A percentile compares a stretch with the other conserved stretches of the same genome.
phyloP scores from a whole-genome alignment of 1,139 yeast genomes.

The Yamadazyma taylorii region DNA sequence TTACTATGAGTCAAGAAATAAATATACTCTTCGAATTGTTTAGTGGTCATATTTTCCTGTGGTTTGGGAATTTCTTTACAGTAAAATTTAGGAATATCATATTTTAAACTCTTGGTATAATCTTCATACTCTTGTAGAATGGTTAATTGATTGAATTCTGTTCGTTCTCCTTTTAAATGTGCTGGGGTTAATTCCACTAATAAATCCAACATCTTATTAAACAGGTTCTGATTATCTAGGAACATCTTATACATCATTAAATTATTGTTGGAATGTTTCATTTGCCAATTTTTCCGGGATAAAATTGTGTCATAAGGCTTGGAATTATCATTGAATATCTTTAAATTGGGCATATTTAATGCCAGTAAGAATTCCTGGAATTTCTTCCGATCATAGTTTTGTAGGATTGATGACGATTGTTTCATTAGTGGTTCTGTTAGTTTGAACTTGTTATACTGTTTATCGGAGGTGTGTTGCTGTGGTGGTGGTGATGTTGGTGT shows the following conservation, averaged over 20 bases:
- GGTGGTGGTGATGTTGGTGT: neutral
- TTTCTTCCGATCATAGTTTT: constrained; percentile 23
- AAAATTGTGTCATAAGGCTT: constrained; percentile 22
- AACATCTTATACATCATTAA: constrained; percentile 22
- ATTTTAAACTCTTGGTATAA: constrained; percentile 6
- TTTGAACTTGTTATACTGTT: constrained; percentile 11
- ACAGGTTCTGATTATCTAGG: constrained; percentile 28
- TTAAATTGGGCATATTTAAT: constrained; percentile 35
- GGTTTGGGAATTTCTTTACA: constrained; percentile 38
- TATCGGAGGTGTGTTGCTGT: too few relatives aligned
- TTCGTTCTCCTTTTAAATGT: constrained; percentile 11
- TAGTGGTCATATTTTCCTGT: constrained; percentile 28
- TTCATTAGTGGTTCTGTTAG: constrained; percentile 10
- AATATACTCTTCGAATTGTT: constrained; percentile 37
- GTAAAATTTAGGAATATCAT: constrained; percentile 21
- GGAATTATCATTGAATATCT: constrained; percentile 25
- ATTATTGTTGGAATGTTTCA: constrained; percentile 18
- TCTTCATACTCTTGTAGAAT: constrained; percentile 10
- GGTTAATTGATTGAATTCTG: constrained; percentile 8
- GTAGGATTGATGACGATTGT: constrained; percentile 13
- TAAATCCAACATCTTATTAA: constrained; percentile 33
- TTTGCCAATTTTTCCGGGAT: constrained; percentile 31
- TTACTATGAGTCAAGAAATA: constrained; percentile 37
- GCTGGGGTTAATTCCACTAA: constrained; percentile 36
- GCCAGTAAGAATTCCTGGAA: constrained; percentile 41